A percentile compares a stretch with the other conserved stretches of the same genome.
These are phyloP conservation scores for Pichia sp. DNA, from an alignment of 1,139 yeast species.

Conservation along the genomic window DNA sequence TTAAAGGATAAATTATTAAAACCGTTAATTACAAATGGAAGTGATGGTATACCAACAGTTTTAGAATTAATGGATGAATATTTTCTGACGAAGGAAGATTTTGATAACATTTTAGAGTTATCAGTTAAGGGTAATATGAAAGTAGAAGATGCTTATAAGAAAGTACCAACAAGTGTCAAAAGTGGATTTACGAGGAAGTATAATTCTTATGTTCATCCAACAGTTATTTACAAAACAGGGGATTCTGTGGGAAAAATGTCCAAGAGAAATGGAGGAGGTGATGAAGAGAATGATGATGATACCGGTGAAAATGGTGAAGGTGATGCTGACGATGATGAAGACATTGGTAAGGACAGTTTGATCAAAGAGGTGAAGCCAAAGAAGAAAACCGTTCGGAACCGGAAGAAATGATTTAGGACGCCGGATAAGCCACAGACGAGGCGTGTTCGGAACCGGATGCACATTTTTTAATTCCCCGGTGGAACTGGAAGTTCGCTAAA, in stretches of 20 bases:
- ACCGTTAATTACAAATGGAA: constrained; percentile 50
- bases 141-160: constrained; percentile 42
- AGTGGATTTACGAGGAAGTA: constrained; percentile 81
- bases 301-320: constrained; percentile 39
- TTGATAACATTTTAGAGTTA: constrained; percentile 80
- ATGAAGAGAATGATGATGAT: constrained; percentile 36
- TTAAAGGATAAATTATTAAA: constrained; percentile 47
- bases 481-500: too few species aligned
- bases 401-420: not conserved
- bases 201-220: constrained; percentile 71
- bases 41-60: constrained; percentile 59
- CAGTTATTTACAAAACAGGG: constrained; percentile 73
- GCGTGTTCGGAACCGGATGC: not conserved
- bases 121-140: constrained; percentile 55
- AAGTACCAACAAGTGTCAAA: constrained; percentile 68
- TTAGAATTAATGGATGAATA: constrained; percentile 74
- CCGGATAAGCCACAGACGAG: too few species aligned
- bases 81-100: constrained; percentile 82
- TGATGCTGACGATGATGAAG: constrained; percentile 31
- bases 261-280: constrained; percentile 37
- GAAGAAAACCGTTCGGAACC: not conserved
- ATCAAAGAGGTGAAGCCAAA: constrained; percentile 7
- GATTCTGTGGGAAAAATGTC: constrained; percentile 37
- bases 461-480: too few species aligned
- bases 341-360: constrained; percentile 41